Evolutionary conservation across 2,329 filamentous ascomycete species (phyloP).

Genomic region (Verticillium zaregamsianum): DNA sequence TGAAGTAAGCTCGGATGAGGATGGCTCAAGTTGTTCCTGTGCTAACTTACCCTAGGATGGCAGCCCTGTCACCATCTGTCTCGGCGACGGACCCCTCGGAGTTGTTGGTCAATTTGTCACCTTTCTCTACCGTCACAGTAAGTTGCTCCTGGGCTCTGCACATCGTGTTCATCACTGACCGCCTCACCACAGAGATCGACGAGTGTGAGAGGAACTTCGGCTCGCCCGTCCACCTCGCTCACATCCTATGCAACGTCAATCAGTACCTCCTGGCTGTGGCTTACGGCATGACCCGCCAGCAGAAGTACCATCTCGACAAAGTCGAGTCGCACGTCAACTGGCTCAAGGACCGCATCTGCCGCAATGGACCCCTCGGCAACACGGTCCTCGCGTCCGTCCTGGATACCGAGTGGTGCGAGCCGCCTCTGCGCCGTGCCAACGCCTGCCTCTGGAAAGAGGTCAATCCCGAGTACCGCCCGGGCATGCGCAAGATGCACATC

Average conservation of each 20-base stretch:
- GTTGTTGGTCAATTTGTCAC: slow-evolving; percentile 18
- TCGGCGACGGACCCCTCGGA: neutral
- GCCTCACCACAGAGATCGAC: neutral
- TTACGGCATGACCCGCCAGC: slow-evolving; percentile 21
- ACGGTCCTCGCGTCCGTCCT: neutral
- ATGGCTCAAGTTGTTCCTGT: neutral
- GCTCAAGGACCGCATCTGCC: slow-evolving; percentile 4
- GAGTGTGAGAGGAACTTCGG: slow-evolving; percentile 7
- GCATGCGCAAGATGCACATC: slow-evolving; percentile 7
- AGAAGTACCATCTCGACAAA: slow-evolving; percentile 4
- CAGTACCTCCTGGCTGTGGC: slow-evolving; percentile 25
- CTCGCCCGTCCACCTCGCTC: slow-evolving; percentile 19
- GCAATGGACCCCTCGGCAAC: neutral
- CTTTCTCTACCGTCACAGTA: slow-evolving; percentile 31
- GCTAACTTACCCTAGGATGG: slow-evolving; percentile 19
- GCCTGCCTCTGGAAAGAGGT: slow-evolving; percentile 7
- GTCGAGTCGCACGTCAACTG: neutral
- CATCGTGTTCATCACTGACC: neutral
- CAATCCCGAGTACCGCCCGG: neutral
- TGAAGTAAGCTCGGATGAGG: slow-evolving; percentile 14
- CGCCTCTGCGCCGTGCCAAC: slow-evolving; percentile 6
- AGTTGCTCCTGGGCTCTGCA: slow-evolving; percentile 6
- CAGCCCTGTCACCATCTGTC: slow-evolving; percentile 11
- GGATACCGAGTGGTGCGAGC: neutral
- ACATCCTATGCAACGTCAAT: slow-evolving; percentile 27